Evolutionary conservation across 495 filamentous ascomycete species (phyloP).

Genomic region (Arthonia radiata): DNA sequence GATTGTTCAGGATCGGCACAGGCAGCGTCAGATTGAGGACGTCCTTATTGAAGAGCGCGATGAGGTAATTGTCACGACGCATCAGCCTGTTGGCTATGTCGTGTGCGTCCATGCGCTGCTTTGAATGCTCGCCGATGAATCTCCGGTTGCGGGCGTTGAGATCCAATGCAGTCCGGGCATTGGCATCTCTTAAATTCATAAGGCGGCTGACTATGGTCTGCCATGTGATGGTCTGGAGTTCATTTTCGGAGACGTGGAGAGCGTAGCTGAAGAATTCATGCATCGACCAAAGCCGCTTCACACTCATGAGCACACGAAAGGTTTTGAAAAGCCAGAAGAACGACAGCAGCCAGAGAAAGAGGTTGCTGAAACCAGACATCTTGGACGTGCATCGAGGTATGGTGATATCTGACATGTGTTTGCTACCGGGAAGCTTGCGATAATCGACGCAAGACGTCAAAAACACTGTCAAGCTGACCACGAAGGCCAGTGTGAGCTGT

Average conservation of each 20-base stretch:
- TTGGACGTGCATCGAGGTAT: constrained; percentile 54
- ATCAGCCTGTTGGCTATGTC: constrained; percentile 94
- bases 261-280: constrained; percentile 78
- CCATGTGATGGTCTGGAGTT: constrained; percentile 94
- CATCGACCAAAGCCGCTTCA: constrained; percentile 48
- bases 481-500: constrained; percentile 58
- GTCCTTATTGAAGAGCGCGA: constrained; percentile 91
- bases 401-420: constrained; percentile 48
- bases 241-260: constrained; percentile 63
- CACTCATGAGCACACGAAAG: constrained; percentile 47
- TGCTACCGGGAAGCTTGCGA: constrained; percentile 42
- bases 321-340: constrained; percentile 68
- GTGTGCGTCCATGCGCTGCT: constrained; percentile 85
- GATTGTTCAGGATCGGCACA: constrained; percentile 54
- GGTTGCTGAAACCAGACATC: constrained; percentile 57
- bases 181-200: constrained; percentile 68
- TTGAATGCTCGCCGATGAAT: constrained; percentile 63
- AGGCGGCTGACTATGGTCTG: constrained; percentile 75
- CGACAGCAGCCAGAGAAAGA: constrained; percentile 66
- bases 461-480: constrained; percentile 65
- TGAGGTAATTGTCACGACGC: constrained; percentile 89
- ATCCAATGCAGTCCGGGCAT: constrained; percentile 53
- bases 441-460: constrained; percentile 78
- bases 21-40: constrained; percentile 68
- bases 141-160: constrained; percentile 33